Evolutionary conservation across 202 grass and related monocot species (phyloP), one percentile per base, ranked within the genome.

Genomic region (Schoenoplectus tabernaemontani): DNA sequence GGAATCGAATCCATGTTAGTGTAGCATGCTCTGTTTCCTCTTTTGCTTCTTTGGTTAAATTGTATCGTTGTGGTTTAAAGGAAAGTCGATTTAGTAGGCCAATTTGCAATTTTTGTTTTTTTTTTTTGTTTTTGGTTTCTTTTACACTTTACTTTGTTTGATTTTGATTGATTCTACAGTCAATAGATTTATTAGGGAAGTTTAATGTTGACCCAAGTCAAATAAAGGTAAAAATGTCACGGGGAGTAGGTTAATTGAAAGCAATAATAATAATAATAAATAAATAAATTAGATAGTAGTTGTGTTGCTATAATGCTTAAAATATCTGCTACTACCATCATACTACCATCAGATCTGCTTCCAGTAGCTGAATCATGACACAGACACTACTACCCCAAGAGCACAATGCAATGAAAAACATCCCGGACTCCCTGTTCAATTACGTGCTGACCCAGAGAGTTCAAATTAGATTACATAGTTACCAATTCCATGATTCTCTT

Each of bases 1-100:
- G 90, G 50, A 64, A 56, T 63, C 90, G 85, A 71, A 93, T 97
- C 84, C 90, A 91, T 90, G 93, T 96, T 51, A 77, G 78, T 53
- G 0, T 26, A 30, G 16, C 3, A n/a, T n/a, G n/a, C n/a, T n/a
- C n/a, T n/a, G n/a, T n/a, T n/a, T n/a, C n/a, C n/a, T n/a, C 17
- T 24, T 68, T 7, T 10, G 19, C 44, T 6, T 19, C 5, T 56
- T n/a, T n/a, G 24, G 7, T 75, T 19, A 39, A 19, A 10, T 16
- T 75, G 24, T 71, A 54, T 74, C 56, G 42, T 33, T 48, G 0
- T 50, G 1, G 42, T n/a, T n/a, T n/a, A 43, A 68, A 68, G 39
- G n/a, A 68, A 16, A 38, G 9, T 11, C 11, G 9, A 67, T 11
- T 5, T 5, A 24, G 38, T 44, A 10, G 38, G 64, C 4, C 6